Conservation (phyloP, 2,329 filamentous ascomycete genomes). For the Escovopsis sp. region DNA sequence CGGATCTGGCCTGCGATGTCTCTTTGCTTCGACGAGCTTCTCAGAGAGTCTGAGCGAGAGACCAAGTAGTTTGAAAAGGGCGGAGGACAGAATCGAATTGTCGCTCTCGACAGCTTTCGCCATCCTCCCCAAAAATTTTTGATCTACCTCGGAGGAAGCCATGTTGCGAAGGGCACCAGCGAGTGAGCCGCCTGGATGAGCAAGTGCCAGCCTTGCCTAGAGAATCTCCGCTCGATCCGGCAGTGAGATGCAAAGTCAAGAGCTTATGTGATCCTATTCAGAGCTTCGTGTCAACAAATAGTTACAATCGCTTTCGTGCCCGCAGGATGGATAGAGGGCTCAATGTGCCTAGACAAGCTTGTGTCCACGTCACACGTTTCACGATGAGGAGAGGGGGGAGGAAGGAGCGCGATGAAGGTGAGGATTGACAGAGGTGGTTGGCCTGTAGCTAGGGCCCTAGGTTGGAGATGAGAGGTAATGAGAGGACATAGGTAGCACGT, state of each 20-base stretch:
- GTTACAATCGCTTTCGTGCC: not conserved
- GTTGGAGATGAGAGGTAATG: no score
- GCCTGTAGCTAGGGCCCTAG: no score
- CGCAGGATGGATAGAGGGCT: not conserved
- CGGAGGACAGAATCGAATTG: constrained; percentile 65
- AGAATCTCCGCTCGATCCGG: not conserved
- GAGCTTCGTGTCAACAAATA: no score
- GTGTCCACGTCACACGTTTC: no score
- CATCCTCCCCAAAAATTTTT: constrained; percentile 87
- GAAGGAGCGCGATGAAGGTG: no score
- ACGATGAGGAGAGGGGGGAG: no score
- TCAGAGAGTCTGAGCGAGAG: constrained; percentile 77
- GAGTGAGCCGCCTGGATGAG: not conserved
- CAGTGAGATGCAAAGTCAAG: no score
- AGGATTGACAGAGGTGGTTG: no score
- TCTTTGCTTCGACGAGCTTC: constrained; percentile 69
- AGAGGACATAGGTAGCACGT: no score
- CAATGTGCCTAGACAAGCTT: no score
- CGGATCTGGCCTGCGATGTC: constrained; percentile 70
- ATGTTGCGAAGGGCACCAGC: constrained; percentile 32
- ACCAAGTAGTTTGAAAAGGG: constrained; percentile 82
- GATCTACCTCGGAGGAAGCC: constrained; percentile 94
- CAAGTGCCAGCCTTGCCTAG: not conserved
- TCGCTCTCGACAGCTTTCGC: constrained; percentile 65
- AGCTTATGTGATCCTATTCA: no score